These are phyloP conservation scores for Gamsiella multidivaricata DNA, from an alignment of 192 early-diverging fungal genomes.

Conservation along the genomic window DNA sequence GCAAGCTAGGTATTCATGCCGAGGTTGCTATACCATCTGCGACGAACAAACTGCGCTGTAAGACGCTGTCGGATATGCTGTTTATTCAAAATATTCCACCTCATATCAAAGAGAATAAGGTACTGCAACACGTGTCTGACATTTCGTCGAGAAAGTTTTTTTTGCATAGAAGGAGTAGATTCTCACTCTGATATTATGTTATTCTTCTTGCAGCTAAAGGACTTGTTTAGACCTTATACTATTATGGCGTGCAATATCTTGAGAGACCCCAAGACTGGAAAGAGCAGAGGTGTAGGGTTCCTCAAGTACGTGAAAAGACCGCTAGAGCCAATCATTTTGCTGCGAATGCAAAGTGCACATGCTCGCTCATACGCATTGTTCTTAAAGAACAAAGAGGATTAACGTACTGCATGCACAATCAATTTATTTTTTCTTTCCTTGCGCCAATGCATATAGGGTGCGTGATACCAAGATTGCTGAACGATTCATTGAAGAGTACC, in stretches of 20 bases:
- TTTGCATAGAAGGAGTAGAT: not conserved
- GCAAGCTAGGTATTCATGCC: conserved; percentile 40
- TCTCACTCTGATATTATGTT: too few species aligned
- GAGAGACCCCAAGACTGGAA: conserved; percentile 26
- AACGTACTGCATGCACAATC: too few species aligned
- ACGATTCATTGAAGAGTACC: conserved; percentile 44
- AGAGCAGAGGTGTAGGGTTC: conserved; percentile 42
- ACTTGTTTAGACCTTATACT: conserved; percentile 32
- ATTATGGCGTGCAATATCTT: conserved; percentile 31
- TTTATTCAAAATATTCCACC: conserved; percentile 49
- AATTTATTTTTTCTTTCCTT: not conserved
- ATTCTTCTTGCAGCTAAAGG: conserved; percentile 39
- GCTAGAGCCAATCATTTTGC: too few species aligned
- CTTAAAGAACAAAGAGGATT: too few species aligned
- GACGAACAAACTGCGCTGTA: conserved; percentile 48
- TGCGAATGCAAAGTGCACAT: not conserved
- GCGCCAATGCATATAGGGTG: conserved; percentile 25
- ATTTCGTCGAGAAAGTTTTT: not conserved
- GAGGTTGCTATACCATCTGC: conserved; percentile 46
- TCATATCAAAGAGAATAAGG: conserved; percentile 42
- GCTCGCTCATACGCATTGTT: not conserved
- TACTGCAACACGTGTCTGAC: not conserved
- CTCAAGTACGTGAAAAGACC: conserved; percentile 19
- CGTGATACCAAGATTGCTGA: conserved; percentile 25
- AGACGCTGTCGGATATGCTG: conserved; percentile 34